Base-by-base conservation (phyloP, 208 protist genomes). In the Angomonas ambiguus region DNA sequence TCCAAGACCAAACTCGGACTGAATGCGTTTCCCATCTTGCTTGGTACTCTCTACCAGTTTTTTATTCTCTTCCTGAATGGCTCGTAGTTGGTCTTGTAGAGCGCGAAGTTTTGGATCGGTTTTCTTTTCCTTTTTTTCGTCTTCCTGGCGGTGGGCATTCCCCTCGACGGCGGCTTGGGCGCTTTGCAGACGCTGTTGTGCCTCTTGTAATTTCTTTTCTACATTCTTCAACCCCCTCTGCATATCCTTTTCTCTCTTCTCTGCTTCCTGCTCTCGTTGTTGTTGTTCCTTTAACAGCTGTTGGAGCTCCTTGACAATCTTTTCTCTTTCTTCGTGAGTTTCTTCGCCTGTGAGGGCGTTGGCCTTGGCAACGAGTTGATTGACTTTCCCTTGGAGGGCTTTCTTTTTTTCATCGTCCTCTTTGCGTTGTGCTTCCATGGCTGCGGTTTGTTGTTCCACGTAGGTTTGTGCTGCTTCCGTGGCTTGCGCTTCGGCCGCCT, bases 351-450 rank as follows among this genome's bases (percentile, higher is more conserved):
- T 11, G 42, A 45, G 41, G 62, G 60, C 32, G 48, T 18, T 24
- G 49, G 51, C 24, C 51, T 27, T 22, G 33, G 1, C 32, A 27
- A 5, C 60, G 57, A n/a, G n/a, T n/a, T n/a, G 8, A 48, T 51
- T 25, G 45, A 64, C 69, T 1, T 42, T 30, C 13, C 51, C 51
- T n/a, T 51, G 64, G 24, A 30, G 45, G n/a, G 31, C 35, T 0
- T 59, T 59, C 0, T 55, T 59, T n/a, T 51, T 61, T 0, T 65
- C 51, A 25, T 48, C 64, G 20, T 61, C 55, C 60, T 61, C 18
- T 4, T 48, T 69, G 30, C 41, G 33, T 16, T n/a, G 8, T 27
- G 32, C 62, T 49, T 18, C 42, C 24, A 45, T 13, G 22, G 32
- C 35, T 51, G 22, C 25, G 5, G 2, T 41, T 42, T 32, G 27